phyloP scores from a whole-genome alignment of 163 green algal species.

The Scenedesmus sp. region DNA sequence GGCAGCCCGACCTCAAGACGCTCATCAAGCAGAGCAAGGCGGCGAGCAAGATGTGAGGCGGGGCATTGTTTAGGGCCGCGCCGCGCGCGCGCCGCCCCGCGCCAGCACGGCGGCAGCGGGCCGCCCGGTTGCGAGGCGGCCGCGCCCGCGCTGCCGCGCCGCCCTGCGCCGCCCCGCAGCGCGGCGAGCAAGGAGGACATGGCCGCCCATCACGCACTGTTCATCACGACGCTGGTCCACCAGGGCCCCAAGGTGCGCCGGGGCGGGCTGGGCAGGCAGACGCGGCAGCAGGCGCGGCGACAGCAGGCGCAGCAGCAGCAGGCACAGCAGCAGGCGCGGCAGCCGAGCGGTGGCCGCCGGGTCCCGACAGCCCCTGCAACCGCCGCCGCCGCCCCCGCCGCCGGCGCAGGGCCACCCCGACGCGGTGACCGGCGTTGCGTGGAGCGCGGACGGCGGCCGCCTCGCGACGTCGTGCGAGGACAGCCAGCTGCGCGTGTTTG shows the following conservation, averaged over 20 bases:
- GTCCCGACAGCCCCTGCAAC: too few relatives aligned
- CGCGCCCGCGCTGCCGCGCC: background rate
- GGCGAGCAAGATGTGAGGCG: conserved; percentile 52
- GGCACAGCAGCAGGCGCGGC: background rate
- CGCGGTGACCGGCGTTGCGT: too few relatives aligned
- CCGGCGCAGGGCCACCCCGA: too few relatives aligned
- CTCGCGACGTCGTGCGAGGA: conserved; percentile 29
- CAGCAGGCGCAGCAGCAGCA: conserved; percentile 36
- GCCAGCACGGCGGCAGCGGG: too few relatives aligned
- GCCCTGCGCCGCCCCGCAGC: background rate
- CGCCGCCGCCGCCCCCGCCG: too few relatives aligned
- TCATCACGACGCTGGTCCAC: conserved; percentile 72
- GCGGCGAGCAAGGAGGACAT: conserved; percentile 58
- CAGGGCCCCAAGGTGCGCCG: too few relatives aligned
- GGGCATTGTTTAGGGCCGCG: too few relatives aligned
- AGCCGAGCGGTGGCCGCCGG: background rate
- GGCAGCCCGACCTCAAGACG: conserved; percentile 54
- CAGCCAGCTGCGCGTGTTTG: conserved; percentile 49
- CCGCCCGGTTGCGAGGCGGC: too few relatives aligned
- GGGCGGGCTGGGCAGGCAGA: too few relatives aligned
- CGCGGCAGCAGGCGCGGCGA: too few relatives aligned
- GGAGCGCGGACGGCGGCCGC: too few relatives aligned
- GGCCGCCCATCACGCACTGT: conserved; percentile 61
- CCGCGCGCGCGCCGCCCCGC: too few relatives aligned
- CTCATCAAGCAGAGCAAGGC: conserved; percentile 61